These are phyloP conservation scores for Pythium brachiatum DNA, from an alignment of 352 stramenopile species.

Conservation along the genomic window DNA sequence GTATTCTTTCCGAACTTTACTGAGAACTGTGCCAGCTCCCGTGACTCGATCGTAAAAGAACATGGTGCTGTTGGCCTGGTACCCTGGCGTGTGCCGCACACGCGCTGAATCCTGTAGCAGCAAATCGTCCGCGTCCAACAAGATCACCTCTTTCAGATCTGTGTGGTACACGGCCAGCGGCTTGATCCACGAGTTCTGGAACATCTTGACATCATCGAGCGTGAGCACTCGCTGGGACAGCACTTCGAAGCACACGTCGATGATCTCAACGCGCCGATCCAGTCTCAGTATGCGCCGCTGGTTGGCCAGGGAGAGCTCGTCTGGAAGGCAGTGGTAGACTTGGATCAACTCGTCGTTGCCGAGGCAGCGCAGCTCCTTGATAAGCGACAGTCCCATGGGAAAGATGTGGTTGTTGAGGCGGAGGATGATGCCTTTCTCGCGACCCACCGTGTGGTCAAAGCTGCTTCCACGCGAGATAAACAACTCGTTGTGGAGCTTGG, in stretches of 20 bases:
- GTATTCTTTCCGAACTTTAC: conserved; percentile 4
- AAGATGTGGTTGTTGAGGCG: conserved; percentile 45
- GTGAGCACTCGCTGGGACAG: conserved; percentile 8
- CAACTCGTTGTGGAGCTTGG: not conserved
- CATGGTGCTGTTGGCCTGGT: conserved; percentile 39
- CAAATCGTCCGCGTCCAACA: conserved; percentile 57
- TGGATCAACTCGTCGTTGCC: conserved; percentile 42
- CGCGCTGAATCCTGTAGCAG: conserved; percentile 37
- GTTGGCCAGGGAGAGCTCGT: conserved; percentile 40
- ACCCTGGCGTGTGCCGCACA: conserved; percentile 33
- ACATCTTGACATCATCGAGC: too few species aligned
- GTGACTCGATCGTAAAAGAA: conserved; percentile 67
- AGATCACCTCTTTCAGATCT: conserved; percentile 38
- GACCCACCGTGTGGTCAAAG: conserved; percentile 28
- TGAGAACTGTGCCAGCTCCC: conserved; percentile 27
- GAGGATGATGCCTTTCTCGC: conserved; percentile 36
- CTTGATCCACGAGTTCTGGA: conserved; percentile 64
- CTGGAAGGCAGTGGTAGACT: conserved; percentile 42
- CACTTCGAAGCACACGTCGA: conserved; percentile 54
- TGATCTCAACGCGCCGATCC: conserved; percentile 48
- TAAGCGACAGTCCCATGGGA: conserved; percentile 52
- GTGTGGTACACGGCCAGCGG: conserved; percentile 53
- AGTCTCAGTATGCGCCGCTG: conserved; percentile 35
- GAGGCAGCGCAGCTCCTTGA: conserved; percentile 45
- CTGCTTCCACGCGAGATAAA: conserved; percentile 17